Evolutionary conservation across 495 filamentous ascomycete genomes (phyloP).

Genomic region (Tetracladium marchalianum): DNA sequence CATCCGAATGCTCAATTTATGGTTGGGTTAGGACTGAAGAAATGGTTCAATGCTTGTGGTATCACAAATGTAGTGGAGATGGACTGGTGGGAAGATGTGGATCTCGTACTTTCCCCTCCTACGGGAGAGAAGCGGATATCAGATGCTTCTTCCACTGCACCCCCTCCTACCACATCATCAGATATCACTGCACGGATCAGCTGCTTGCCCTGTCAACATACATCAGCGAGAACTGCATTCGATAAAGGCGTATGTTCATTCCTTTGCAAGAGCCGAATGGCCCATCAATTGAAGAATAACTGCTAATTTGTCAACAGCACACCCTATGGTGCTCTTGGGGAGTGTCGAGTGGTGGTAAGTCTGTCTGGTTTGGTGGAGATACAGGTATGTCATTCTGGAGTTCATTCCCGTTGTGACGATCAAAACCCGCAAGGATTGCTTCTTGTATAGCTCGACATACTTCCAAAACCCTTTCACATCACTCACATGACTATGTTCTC

Average conservation of each 20-base stretch:
- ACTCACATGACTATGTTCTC: not conserved
- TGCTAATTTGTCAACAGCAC: slow-evolving; percentile 20
- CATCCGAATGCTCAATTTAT: slow-evolving; percentile 84
- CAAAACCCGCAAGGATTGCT: slow-evolving; percentile 1
- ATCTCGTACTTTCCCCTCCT: slow-evolving; percentile 50
- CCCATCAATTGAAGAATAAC: no score
- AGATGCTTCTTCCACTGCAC: slow-evolving; percentile 9
- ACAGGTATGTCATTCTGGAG: slow-evolving; percentile 19
- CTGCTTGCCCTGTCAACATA: slow-evolving; percentile 83
- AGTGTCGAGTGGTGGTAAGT: slow-evolving; percentile 63
- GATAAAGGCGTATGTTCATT: slow-evolving; percentile 36
- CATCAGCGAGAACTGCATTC: slow-evolving; percentile 52
- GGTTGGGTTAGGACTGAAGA: slow-evolving; percentile 75
- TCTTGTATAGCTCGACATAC: not conserved
- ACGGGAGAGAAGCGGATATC: slow-evolving; percentile 23
- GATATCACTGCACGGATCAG: slow-evolving; percentile 65
- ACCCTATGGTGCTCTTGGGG: slow-evolving; percentile 90
- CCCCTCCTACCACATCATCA: slow-evolving; percentile 8
- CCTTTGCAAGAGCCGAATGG: not conserved
- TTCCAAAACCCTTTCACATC: not conserved
- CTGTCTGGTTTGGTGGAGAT: slow-evolving; percentile 68
- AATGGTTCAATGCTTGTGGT: slow-evolving; percentile 67
- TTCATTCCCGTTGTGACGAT: not conserved
- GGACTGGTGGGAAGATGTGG: slow-evolving; percentile 91
- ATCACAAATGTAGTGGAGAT: slow-evolving; percentile 73